phyloP scores from a whole-genome alignment of 75 land plant genomes.

The Cunninghamia lanceolata region DNA sequence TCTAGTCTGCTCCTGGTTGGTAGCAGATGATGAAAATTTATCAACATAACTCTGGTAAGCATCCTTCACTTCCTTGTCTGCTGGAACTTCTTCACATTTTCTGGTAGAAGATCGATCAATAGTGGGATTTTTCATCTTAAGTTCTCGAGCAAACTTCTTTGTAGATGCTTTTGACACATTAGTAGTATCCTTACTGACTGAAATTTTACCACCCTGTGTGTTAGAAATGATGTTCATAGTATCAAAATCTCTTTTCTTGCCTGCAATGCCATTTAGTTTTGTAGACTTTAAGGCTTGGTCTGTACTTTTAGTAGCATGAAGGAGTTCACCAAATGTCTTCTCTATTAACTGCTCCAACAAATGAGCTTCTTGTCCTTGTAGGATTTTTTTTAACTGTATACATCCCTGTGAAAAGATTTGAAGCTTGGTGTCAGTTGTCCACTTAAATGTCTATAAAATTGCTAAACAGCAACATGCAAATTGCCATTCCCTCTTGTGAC shows the following conservation, averaged over 20 bases:
- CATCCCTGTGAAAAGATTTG: not conserved
- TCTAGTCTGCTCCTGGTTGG: not conserved
- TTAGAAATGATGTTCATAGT: not conserved
- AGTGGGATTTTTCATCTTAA: not conserved
- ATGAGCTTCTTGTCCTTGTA: slow-evolving; percentile 1
- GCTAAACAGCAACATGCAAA: not conserved
- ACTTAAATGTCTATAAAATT: not conserved
- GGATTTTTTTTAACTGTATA: not conserved
- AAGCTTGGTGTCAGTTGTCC: not conserved
- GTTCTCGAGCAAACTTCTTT: not conserved
- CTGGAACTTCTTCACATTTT: not conserved
- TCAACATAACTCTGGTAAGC: not conserved
- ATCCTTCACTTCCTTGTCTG: not conserved
- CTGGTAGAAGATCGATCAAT: not conserved
- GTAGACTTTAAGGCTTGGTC: not conserved
- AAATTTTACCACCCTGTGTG: not conserved
- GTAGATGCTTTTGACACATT: not conserved
- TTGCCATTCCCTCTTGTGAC: not conserved
- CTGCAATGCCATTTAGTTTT: not conserved
- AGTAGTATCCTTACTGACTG: not conserved
- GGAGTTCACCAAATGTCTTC: not conserved
- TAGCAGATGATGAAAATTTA: not conserved
- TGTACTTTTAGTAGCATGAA: not conserved
- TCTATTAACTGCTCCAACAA: not conserved
- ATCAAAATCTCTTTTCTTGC: slow-evolving; percentile 11